phyloP scores from a whole-genome alignment of 176 grass and related monocot species.

The Aegilops umbellulata region DNA sequence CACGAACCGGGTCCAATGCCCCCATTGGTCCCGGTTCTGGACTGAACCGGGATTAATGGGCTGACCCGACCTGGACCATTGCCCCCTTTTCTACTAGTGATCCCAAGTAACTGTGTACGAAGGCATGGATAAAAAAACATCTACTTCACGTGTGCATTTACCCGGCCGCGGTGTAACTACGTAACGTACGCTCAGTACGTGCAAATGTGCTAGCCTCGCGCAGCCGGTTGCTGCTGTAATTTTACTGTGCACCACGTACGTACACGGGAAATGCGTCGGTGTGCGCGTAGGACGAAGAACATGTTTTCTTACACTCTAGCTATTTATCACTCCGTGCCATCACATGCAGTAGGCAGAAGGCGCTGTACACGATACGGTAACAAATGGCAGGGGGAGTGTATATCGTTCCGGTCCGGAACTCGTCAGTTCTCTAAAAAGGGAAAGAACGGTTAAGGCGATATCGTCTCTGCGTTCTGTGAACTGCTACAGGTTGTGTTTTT shows the following conservation, averaged over 20 bases:
- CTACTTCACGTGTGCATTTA: too few relatives aligned
- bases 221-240: neutral
- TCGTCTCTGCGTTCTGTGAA: neutral
- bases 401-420: neutral
- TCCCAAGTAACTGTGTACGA: too few relatives aligned
- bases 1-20: too few relatives aligned
- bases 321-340: neutral
- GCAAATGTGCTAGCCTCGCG: neutral
- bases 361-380: neutral
- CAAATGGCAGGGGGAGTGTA: neutral
- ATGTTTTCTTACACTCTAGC: neutral
- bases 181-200: too few relatives aligned
- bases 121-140: too few relatives aligned
- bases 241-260: conserved; percentile 1
- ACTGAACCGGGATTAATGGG: too few relatives aligned
- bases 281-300: too few relatives aligned
- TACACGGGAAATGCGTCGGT: too few relatives aligned
- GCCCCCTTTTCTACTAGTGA: too few relatives aligned
- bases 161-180: too few relatives aligned
- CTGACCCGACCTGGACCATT: too few relatives aligned
- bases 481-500: neutral
- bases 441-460: neutral
- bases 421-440: conserved; percentile 14
- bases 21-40: too few relatives aligned
- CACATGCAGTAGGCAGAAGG: neutral